These are phyloP conservation scores for Aurifilum marmelostoma DNA, from an alignment of 2,329 filamentous ascomycete species.

Conservation along the genomic window DNA sequence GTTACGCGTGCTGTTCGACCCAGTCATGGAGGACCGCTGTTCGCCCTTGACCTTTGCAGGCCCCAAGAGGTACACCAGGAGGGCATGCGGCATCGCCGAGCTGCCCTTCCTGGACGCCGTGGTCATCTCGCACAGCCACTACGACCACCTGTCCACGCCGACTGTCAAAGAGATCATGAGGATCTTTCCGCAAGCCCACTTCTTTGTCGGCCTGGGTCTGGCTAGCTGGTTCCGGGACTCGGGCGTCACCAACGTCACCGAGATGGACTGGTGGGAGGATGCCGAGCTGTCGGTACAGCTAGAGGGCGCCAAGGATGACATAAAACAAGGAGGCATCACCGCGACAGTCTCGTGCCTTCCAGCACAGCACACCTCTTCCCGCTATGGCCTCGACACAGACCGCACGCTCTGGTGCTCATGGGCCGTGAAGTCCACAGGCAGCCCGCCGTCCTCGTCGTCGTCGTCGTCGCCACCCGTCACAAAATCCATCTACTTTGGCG, in stretches of 20 bases:
- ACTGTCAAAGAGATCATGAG: slow-evolving; percentile 73
- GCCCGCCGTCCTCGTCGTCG: slow-evolving; percentile 42
- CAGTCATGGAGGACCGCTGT: slow-evolving; percentile 88
- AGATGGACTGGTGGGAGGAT: slow-evolving; percentile 95
- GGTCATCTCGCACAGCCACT: slow-evolving; percentile 88
- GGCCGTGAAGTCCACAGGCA: slow-evolving; percentile 64
- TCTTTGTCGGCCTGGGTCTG: slow-evolving; percentile 84
- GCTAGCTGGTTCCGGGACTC: slow-evolving; percentile 76
- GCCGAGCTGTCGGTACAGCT: slow-evolving; percentile 66
- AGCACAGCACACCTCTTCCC: slow-evolving; percentile 78
- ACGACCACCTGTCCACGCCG: slow-evolving; percentile 84
- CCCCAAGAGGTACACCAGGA: slow-evolving; percentile 77
- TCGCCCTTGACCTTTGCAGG: slow-evolving; percentile 72
- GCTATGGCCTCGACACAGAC: slow-evolving; percentile 69
- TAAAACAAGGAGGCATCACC: slow-evolving; percentile 51
- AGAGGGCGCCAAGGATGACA: slow-evolving; percentile 37
- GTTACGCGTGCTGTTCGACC: slow-evolving; percentile 88
- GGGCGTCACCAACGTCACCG: slow-evolving; percentile 77
- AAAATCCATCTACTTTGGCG: slow-evolving; percentile 79
- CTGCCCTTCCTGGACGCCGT: slow-evolving; percentile 77
- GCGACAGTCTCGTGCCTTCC: slow-evolving; percentile 80
- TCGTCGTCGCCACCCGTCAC: slow-evolving; percentile 53
- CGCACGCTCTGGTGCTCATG: slow-evolving; percentile 88
- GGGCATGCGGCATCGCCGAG: slow-evolving; percentile 76
- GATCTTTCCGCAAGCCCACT: slow-evolving; percentile 77